Conservation (phyloP, 139 green algal species). For the Tetradesmus lagerheimii region DNA sequence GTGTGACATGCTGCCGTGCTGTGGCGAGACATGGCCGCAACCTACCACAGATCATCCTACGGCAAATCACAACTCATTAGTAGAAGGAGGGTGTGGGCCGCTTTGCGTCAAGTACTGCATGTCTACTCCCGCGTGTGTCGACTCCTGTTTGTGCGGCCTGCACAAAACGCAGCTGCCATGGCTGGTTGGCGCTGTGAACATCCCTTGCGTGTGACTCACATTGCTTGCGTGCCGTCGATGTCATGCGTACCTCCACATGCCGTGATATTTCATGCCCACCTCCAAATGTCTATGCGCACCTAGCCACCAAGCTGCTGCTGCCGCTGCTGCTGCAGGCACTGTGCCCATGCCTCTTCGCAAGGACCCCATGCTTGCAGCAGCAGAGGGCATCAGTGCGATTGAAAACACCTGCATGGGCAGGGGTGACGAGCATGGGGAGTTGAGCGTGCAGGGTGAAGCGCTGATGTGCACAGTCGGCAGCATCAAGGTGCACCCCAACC, state of each 20-base stretch:
- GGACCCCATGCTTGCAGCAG: conserved; percentile 83
- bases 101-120: too few species aligned
- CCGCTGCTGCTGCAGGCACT: conserved; percentile 75
- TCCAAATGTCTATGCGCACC: not conserved
- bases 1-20: not conserved
- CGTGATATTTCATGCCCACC: too few species aligned
- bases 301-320: not conserved
- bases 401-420: conserved; percentile 74
- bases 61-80: too few species aligned
- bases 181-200: not conserved
- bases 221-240: too few species aligned
- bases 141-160: too few species aligned
- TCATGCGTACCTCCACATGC: too few species aligned
- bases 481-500: conserved; percentile 75
- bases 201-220: too few species aligned
- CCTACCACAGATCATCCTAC: too few species aligned
- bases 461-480: conserved; percentile 95
- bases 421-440: not conserved
- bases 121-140: too few species aligned
- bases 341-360: conserved; percentile 88
- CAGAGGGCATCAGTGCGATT: conserved; percentile 72
- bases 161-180: not conserved
- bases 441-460: conserved; percentile 33
- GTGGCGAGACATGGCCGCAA: too few species aligned
- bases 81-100: too few species aligned